phyloP scores from a whole-genome alignment of 352 stramenopile genomes.

The Globisporangium megalacanthum region DNA sequence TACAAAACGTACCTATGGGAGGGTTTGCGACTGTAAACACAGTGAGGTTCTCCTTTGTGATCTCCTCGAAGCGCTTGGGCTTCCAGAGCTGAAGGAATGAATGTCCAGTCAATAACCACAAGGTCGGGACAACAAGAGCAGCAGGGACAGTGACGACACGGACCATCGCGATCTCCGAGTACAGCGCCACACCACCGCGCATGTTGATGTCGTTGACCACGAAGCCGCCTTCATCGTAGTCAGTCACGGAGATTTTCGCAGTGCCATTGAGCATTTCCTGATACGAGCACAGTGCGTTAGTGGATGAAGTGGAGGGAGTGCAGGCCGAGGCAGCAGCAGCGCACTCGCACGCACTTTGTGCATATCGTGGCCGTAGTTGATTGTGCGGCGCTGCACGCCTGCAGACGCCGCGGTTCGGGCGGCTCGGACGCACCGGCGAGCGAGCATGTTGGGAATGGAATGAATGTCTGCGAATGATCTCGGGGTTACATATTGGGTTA shows the following conservation, averaged over 20 bases:
- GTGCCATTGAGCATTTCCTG: conserved; percentile 84
- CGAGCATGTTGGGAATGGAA: background rate
- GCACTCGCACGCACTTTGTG: conserved; percentile 40
- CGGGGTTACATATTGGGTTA: background rate
- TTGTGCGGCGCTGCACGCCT: conserved; percentile 25
- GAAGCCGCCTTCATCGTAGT: conserved; percentile 84
- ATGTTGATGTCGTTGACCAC: conserved; percentile 84
- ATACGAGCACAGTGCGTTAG: conserved; percentile 1
- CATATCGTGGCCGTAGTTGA: conserved; percentile 85
- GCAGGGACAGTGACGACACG: background rate
- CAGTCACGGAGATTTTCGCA: conserved; percentile 68
- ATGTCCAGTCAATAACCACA: background rate
- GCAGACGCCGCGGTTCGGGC: conserved; percentile 9
- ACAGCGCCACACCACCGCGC: conserved; percentile 63
- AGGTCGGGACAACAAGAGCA: background rate
- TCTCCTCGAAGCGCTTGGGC: conserved; percentile 66
- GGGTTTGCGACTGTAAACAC: conserved; percentile 77
- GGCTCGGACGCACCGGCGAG: conserved; percentile 11
- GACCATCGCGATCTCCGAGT: conserved; percentile 77
- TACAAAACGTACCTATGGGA: conserved; percentile 42
- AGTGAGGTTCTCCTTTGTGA: conserved; percentile 66
- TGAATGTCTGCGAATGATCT: background rate
- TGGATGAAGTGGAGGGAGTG: background rate
- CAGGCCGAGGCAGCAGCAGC: background rate
- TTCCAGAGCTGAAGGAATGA: conserved; percentile 61